Percentiles rank a stretch among this genome's conserved stretches.
Conservation (phyloP, 306 rosid species). For the Corylus heterophylla region DNA sequence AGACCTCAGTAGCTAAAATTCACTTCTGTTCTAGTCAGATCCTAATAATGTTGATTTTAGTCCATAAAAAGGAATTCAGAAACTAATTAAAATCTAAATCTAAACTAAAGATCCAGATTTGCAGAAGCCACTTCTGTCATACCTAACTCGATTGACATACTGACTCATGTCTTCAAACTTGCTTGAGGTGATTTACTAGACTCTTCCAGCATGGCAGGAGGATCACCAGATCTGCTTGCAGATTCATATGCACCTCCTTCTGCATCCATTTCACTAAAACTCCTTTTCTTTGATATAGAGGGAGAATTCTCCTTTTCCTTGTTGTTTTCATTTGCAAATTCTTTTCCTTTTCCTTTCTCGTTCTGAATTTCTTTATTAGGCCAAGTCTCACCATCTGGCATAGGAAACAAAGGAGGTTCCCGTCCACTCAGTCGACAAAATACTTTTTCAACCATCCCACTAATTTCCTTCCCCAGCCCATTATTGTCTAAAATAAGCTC, state of each 20-base stretch:
- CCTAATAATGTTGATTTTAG: neutral
- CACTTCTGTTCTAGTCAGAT: neutral
- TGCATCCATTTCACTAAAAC: slow-evolving; percentile 48
- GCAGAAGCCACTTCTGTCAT: neutral
- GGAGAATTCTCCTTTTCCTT: slow-evolving; percentile 37
- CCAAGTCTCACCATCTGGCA: slow-evolving; percentile 44
- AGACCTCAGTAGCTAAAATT: neutral
- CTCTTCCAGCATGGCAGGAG: slow-evolving; percentile 32
- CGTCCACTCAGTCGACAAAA: slow-evolving; percentile 86
- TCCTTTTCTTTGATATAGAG: slow-evolving; percentile 67
- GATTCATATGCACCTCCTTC: slow-evolving; percentile 55
- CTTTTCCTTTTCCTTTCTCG: slow-evolving; percentile 65
- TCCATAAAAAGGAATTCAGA: neutral
- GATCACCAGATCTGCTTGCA: slow-evolving; percentile 24
- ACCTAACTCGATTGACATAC: neutral
- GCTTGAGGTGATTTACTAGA: slow-evolving; percentile 26
- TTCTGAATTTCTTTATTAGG: slow-evolving; percentile 45
- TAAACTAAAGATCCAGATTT: neutral
- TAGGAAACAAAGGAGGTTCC: slow-evolving; percentile 85
- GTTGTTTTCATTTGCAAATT: slow-evolving; percentile 35
- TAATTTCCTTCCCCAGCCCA: slow-evolving; percentile 87
- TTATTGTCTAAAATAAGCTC: slow-evolving; percentile 76
- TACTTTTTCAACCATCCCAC: slow-evolving; percentile 77
- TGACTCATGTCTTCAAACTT: slow-evolving; percentile 23
- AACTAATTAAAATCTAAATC: neutral